Base-by-base conservation (phyloP, 495 filamentous ascomycete genomes). In the Hypoxylon cercidicola region DNA sequence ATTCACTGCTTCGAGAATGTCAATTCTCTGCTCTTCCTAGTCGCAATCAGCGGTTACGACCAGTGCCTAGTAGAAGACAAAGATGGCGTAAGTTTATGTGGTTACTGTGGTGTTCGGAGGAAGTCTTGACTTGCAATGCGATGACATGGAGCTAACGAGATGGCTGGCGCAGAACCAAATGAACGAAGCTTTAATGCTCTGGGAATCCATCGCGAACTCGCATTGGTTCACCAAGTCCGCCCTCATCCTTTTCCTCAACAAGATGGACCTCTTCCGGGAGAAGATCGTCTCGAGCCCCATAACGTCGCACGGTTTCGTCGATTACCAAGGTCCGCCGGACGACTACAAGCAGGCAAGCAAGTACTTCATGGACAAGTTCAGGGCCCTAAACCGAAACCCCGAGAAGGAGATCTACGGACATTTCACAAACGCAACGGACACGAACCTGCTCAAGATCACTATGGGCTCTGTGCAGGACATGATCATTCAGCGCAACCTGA, bases 1-100 rank as follows among this genome's bases (percentile, higher is more conserved):
- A 97, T 99, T 66, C 95, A 99, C 73, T 97, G 95, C 78, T 99
- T 99, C 75, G 95, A 99, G 72, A 96, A 96, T 70, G 95, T 99
- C 62, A 93, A 92, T 56, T 90, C 90, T 72, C 81, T 99, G 35
- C 82, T 99, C 44, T 99, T 99, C 78, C 85, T 99, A 71, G 95
- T 97, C 48, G 95, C 95, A 32, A 89, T 99, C 65, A 97, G 93
- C 59, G 95, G 94, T 35, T 99, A 98, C 72, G 95, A 99, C 74
- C 95, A 99, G 77, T 94, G 94, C 69, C 79, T 99, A 18, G 92
- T 98, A 2, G 95, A 99, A 78, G 95, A 99, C 74, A 95, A 97
- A 77, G 96, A 95, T 65, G 96, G 93, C 45, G 93, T 97, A 84
- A 78, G 92, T 84, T 30, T 32, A 47, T 7, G 4, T 32, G 15